Evolutionary conservation across 2,329 filamentous ascomycete species (phyloP), one percentile per base, ranked within the genome.

Genomic region (Whalleya microplaca): DNA sequence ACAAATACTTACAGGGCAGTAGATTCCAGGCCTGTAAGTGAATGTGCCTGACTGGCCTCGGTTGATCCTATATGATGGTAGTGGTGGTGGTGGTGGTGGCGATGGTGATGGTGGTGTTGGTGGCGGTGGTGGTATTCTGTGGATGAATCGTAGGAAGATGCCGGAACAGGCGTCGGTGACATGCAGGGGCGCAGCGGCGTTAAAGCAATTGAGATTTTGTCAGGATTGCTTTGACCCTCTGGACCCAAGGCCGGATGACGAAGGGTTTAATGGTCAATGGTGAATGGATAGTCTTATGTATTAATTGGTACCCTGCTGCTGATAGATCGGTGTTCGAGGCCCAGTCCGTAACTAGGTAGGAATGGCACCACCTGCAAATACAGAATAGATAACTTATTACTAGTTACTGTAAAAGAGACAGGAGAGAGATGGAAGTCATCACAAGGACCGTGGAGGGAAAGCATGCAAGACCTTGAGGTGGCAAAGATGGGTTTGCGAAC

Each of bases 401-500:
- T 12, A 14, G 3, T 12, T 37, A 16, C 32, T 37, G 14, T 37
- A 37, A 4, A 9, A 4, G 23, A 4, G 42, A 50, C 19, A 52
- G 40, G 42, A 55, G 48, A 51, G 14, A 23, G 45, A 62, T 42
- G 44, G 53, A 45, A 53, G 40, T 41, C 16, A n/a, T 27, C 27
- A 45, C 43, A 55, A 43, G 27, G 41, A 18, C 32, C 45, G 45
- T 46, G 48, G 29, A 48, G 48, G 44, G 42, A 56, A n/a, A 41
- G 41, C 12, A 32, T 10, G 41, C 32, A 37, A 32, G 19, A 44
- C 51, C 19, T 47, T 21, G 45, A 27, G 32, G 41, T 47, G 52
- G 48, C 49, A 48, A 45, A 45, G 45, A 21, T 37, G 12, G n/a
- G n/a, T 19, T 60, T 44, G 46, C 21, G 20, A 18, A 61, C 44